Evolutionary conservation across 1,284 basidiomycete species (phyloP), one percentile per base, ranked within the genome.

Genomic region (Apiotrichum laibachii): DNA sequence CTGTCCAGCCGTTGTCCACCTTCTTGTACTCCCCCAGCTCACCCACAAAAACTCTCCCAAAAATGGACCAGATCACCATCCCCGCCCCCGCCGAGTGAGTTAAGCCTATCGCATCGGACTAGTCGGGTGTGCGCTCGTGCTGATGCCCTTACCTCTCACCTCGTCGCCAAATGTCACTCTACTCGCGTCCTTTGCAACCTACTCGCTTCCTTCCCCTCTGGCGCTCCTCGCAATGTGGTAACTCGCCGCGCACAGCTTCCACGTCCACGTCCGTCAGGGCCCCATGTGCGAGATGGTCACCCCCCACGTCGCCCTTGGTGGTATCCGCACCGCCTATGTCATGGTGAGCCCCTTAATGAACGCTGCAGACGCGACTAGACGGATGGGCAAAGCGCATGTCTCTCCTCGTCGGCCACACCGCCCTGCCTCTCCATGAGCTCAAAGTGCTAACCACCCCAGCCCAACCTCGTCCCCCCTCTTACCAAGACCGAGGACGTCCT

Each of bases 261-360:
- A 99, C 81, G 94, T 98, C 63, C 96, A 99, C 76, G 86, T 99
- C 39, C 86, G 96, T 47, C 92, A 98, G 75, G 92, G 89, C 40
- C 79, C 85, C 40, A 81, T 96, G 70, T 88, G 89, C 57, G 81
- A 85, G 62, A 84, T 99, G 39, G 92, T 99, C 44, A 87, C 89
- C 6, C 92, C 93, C 45, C 94, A 98, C 81, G 90, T 99, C 55
- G 82, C 85, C 31, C 80, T 86, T 71, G 96, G 96, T 51, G 96
- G 96, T 1, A 92, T 99, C 71, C 80, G 83, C 59, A 83, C 95
- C 45, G 96, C 89, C 66, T 99, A 98, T 80, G 92, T 99, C 50
- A 99, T 99, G 96, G 92, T 91, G 71, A 49, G 78, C 76, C 52
- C 6, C 10, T 4, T 3, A 31, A 31, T 31, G 26, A 31, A 31